Evolutionary conservation across 805 yeast species (phyloP).

Genomic region (Candida nonsorbophila): DNA sequence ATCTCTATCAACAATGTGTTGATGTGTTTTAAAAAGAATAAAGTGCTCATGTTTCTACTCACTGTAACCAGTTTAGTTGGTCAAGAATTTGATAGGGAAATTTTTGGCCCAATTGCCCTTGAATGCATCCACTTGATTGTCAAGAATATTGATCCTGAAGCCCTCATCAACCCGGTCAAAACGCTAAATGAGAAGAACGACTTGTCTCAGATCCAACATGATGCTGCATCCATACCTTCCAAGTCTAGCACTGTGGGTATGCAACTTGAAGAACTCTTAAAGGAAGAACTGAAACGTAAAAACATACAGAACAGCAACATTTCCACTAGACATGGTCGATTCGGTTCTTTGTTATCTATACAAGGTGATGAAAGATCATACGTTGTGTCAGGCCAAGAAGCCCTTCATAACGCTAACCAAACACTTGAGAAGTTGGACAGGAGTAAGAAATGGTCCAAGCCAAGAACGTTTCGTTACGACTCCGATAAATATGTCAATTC

Average conservation of each 20-base stretch:
- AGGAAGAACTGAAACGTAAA: conserved; percentile 54
- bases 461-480: conserved; percentile 32
- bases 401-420: conserved; percentile 43
- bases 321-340: conserved; percentile 79
- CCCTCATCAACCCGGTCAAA: conserved; percentile 11
- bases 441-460: conserved; percentile 59
- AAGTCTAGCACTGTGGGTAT: conserved; percentile 27
- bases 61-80: conserved; percentile 66
- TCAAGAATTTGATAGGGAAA: conserved; percentile 53
- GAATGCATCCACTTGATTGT: conserved; percentile 66
- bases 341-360: conserved; percentile 80
- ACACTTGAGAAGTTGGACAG: conserved; percentile 63
- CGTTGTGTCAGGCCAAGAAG: conserved; percentile 68
- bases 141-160: conserved; percentile 47
- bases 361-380: conserved; percentile 55
- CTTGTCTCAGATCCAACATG: background rate
- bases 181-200: background rate
- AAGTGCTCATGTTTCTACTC: conserved; percentile 68
- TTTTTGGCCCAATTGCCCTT: conserved; percentile 57
- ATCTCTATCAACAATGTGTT: conserved; percentile 59
- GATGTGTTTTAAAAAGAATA: conserved; percentile 55
- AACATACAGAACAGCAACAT: conserved; percentile 43
- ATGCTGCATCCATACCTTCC: background rate
- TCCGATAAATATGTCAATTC: conserved; percentile 29
- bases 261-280: conserved; percentile 47